Percentiles rank a stretch among this genome's conserved stretches.
phyloP scores from a whole-genome alignment of 106 monocot genomes.

The Acanthochlamys bracteata region DNA sequence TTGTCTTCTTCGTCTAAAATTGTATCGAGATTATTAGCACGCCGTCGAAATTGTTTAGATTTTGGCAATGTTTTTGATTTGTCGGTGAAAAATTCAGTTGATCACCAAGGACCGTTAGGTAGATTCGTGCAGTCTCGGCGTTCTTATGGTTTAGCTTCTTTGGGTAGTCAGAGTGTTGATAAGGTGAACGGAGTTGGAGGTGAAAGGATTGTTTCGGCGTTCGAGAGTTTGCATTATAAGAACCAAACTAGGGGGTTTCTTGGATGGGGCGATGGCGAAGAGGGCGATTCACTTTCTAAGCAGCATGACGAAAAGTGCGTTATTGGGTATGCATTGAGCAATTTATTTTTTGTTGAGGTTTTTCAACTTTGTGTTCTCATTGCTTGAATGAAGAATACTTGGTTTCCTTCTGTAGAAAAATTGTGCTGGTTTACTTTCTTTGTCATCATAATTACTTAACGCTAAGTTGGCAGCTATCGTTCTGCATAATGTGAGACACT shows the following conservation, averaged over 20 bases:
- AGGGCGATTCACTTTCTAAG: conserved; percentile 68
- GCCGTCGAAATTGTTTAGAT: conserved; percentile 14
- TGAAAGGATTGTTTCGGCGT: neutral
- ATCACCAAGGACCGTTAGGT: conserved; percentile 3
- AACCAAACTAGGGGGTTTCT: conserved; percentile 57
- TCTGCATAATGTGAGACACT: too few relatives aligned
- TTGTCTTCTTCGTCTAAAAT: conserved; percentile 7
- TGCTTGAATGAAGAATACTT: too few relatives aligned
- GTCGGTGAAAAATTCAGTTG: neutral
- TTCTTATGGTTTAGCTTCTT: conserved; percentile 4
- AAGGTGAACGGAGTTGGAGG: neutral
- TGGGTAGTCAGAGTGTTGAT: conserved; percentile 2
- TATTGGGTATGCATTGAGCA: conserved; percentile 48
- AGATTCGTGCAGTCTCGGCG: conserved; percentile 6
- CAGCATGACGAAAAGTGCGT: conserved; percentile 61
- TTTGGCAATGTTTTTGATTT: conserved; percentile 7
- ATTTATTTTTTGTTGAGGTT: neutral
- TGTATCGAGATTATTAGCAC: conserved; percentile 1
- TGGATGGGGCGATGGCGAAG: conserved; percentile 86
- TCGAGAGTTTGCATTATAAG: conserved; percentile 4
- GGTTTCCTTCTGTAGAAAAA: too few relatives aligned
- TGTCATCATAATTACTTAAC: too few relatives aligned
- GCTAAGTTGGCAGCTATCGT: too few relatives aligned
- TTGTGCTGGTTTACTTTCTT: too few relatives aligned
- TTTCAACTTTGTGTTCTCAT: neutral